phyloP scores from a whole-genome alignment of 2,329 filamentous ascomycete species.

The Zopfia rhizophila region DNA sequence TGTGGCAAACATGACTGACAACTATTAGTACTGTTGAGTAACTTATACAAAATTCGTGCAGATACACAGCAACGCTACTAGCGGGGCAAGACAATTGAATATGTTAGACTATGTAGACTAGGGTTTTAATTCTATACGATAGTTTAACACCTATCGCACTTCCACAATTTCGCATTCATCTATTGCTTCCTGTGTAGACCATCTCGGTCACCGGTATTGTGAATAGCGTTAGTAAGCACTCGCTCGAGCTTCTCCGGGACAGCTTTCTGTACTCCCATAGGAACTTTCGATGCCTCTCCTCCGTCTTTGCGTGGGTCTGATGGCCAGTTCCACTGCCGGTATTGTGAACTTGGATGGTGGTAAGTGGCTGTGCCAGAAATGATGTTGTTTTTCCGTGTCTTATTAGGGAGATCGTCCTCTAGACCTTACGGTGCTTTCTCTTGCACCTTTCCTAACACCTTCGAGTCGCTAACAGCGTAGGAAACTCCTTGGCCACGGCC shows the following conservation, averaged over 20 bases:
- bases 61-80: too few species aligned
- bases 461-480: conserved; percentile 53
- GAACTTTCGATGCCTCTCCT: conserved; percentile 52
- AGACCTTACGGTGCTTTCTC: conserved; percentile 51
- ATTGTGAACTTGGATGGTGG: conserved; percentile 46
- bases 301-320: conserved; percentile 53
- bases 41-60: too few species aligned
- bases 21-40: too few species aligned
- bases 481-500: conserved; percentile 54
- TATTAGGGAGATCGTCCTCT: conserved; percentile 53
- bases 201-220: conserved; percentile 49
- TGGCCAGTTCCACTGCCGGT: conserved; percentile 49
- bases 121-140: too few species aligned
- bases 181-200: conserved; percentile 19
- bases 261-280: conserved; percentile 56
- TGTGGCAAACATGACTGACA: too few species aligned
- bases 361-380: conserved; percentile 11
- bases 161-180: too few species aligned
- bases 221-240: conserved; percentile 55
- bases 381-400: conserved; percentile 25
- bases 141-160: too few species aligned
- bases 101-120: too few species aligned
- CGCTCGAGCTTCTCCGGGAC: conserved; percentile 58
- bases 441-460: conserved; percentile 52
- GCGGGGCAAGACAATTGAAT: too few species aligned